Percentiles rank a stretch among this genome's conserved stretches.
phyloP scores from a whole-genome alignment of 2,329 filamentous ascomycete species.

The Aspergillus quadrilineatus region DNA sequence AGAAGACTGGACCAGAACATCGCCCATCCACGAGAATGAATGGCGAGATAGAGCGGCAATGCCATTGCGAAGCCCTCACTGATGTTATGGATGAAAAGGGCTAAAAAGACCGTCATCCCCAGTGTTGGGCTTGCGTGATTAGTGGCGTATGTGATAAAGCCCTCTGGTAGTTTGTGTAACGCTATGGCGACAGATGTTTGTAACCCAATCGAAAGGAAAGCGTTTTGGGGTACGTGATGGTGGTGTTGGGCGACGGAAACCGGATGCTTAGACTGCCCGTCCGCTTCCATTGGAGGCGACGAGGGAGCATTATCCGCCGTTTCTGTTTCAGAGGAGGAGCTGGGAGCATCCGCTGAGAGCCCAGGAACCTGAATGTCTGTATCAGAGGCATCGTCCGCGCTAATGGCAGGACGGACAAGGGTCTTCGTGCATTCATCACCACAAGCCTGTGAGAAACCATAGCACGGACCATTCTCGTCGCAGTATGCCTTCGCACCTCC shows the following conservation, averaged over 20 bases:
- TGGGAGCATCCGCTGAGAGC: conserved; percentile 6
- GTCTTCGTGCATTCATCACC: conserved; percentile 60
- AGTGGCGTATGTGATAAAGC: conserved; percentile 88
- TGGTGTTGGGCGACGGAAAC: conserved; percentile 60
- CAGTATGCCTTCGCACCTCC: conserved; percentile 52
- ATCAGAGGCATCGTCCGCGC: conserved; percentile 18
- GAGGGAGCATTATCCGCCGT: conserved; percentile 11
- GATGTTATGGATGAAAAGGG: conserved; percentile 96
- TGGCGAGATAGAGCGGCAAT: conserved; percentile 85
- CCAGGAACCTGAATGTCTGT: conserved; percentile 7
- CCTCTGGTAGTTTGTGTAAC: conserved; percentile 89
- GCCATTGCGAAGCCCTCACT: conserved; percentile 95
- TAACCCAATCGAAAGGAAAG: conserved; percentile 89
- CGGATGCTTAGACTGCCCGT: conserved; percentile 8
- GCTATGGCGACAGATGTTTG: conserved; percentile 95
- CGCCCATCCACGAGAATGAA: conserved; percentile 74
- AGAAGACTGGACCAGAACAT: conserved; percentile 82
- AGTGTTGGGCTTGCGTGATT: conserved; percentile 91
- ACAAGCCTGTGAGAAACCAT: conserved; percentile 62
- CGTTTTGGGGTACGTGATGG: conserved; percentile 92
- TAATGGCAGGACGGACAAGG: conserved; percentile 23
- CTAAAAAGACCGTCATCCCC: conserved; percentile 89
- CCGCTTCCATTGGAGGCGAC: background rate
- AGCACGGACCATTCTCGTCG: conserved; percentile 60
- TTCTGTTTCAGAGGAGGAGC: conserved; percentile 16